A percentile compares a stretch with the other conserved stretches of the same genome.
phyloP scores from a whole-genome alignment of 257 asterid species.

The Primulina tabacum region DNA sequence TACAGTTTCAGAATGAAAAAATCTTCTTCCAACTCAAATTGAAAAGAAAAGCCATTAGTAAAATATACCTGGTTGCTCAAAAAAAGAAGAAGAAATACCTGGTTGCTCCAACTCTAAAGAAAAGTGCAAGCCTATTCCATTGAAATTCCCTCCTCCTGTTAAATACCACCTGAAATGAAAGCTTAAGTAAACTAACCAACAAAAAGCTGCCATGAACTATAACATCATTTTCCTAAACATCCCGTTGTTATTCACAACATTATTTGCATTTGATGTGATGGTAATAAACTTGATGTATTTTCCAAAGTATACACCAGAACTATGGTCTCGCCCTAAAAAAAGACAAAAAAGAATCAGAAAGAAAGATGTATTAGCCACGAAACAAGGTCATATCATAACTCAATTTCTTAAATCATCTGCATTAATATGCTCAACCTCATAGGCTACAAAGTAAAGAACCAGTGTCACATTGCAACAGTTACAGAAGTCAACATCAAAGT shows the following conservation, averaged over 20 bases:
- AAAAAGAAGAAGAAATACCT: slow-evolving; percentile 36
- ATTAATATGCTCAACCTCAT: background rate
- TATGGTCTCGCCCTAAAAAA: slow-evolving; percentile 4
- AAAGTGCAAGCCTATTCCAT: slow-evolving; percentile 76
- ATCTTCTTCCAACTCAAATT: slow-evolving; percentile 1
- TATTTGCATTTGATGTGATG: slow-evolving; percentile 8
- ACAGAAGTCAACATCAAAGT: background rate
- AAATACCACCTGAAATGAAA: slow-evolving; percentile 63
- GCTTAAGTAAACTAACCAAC: slow-evolving; percentile 18
- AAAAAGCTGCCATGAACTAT: slow-evolving; percentile 8
- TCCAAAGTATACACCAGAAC: slow-evolving; percentile 1
- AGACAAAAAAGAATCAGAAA: background rate
- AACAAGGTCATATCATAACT: background rate
- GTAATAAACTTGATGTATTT: slow-evolving; percentile 5
- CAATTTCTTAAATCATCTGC: background rate
- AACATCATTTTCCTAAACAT: background rate
- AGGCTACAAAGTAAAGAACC: background rate
- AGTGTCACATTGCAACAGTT: background rate
- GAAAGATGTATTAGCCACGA: slow-evolving; percentile 3
- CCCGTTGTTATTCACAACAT: background rate
- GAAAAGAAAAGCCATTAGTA: slow-evolving; percentile 7
- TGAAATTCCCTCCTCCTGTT: slow-evolving; percentile 81
- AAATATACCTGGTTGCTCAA: slow-evolving; percentile 61
- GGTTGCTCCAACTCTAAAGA: slow-evolving; percentile 72
- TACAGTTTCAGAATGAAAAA: background rate